Conservation (phyloP, 192 early-diverging fungal genomes). For the Linderina pennispora region DNA sequence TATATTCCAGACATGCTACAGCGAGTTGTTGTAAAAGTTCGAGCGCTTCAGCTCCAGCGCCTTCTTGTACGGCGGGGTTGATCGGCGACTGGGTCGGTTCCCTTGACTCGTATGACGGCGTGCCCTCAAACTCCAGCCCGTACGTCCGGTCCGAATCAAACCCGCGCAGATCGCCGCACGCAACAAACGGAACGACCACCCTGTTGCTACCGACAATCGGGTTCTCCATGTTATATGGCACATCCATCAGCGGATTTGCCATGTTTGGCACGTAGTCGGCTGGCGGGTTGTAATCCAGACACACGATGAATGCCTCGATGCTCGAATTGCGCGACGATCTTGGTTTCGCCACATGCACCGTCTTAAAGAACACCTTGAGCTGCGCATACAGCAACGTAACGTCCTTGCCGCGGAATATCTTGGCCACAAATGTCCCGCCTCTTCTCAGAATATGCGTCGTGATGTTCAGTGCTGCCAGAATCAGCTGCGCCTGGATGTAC, state of each 20-base stretch:
- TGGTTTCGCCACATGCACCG: conserved; percentile 89
- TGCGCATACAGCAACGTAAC: conserved; percentile 87
- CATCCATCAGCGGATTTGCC: conserved; percentile 83
- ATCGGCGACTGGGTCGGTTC: conserved; percentile 83
- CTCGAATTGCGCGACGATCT: conserved; percentile 89
- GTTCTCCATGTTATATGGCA: conserved; percentile 64
- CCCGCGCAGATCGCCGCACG: conserved; percentile 84
- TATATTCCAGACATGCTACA: conserved; percentile 8
- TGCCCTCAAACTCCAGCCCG: conserved; percentile 49
- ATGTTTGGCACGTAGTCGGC: conserved; percentile 80
- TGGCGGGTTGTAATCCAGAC: conserved; percentile 85
- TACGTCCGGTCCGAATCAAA: conserved; percentile 90
- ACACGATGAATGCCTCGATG: conserved; percentile 92
- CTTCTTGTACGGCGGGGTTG: conserved; percentile 80
- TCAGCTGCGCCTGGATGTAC: conserved; percentile 95
- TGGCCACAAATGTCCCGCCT: conserved; percentile 95
- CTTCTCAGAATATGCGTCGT: conserved; percentile 86
- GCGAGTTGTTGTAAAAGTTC: conserved; percentile 61
- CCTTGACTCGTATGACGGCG: conserved; percentile 41
- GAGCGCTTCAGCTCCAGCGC: conserved; percentile 70
- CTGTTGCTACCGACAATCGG: conserved; percentile 65
- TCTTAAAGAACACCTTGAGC: conserved; percentile 86
- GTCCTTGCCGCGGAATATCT: conserved; percentile 96
- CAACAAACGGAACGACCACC: conserved; percentile 81
- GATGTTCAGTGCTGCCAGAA: conserved; percentile 94